Base-by-base conservation (phyloP, 1,284 basidiomycete genomes). In the Schizophyllum commune region DNA sequence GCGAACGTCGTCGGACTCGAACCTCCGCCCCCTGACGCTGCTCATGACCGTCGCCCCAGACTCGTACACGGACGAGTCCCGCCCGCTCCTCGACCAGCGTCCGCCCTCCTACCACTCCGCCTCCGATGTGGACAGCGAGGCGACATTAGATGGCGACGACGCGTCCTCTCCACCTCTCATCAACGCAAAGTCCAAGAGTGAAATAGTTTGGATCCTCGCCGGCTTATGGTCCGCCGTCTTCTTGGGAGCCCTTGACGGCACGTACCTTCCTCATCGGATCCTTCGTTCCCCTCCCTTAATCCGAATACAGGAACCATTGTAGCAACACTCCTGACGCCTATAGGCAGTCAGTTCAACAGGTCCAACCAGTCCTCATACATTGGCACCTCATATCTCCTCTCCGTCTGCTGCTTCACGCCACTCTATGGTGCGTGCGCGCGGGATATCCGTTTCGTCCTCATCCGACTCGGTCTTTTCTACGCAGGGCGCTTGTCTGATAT, bases 371-470 rank as follows among this genome's bases (percentile, higher is more conserved):
- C 91, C 1, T 91, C 90, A 2, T 95, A 95, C 76, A 86, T 96
- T 60, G 93, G 92, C 32, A 93, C 92, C 9, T 85, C 92, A 3
- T 94, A 94, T 75, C 79, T 96, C 64, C 78, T 96, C 56, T 92
- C 91, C 52, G 87, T 95, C 56, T 96, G 91, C 72, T 94, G 92
- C 74, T 94, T 95, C 70, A 94, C 92, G 19, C 92, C 92, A 61
- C 77, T 95, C 66, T 95, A 94, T 77, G 92, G 89, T 87, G 65
- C 67, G 82, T 73, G 27, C 34, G 27, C 62, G 33, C 60, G 58
- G n/a, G 22, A 56, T 51, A 32, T 55, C 57, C 55, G 59, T 65
- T 47, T 58, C 60, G 61, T 59, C 57, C 65, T 62, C 55, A 63
- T 60, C 66, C 65, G 58, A 63, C 57, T 62, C 61, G 62, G 63